Evolutionary conservation across 176 grass and related monocot species (phyloP).

Genomic region (Ensete glaucum): DNA sequence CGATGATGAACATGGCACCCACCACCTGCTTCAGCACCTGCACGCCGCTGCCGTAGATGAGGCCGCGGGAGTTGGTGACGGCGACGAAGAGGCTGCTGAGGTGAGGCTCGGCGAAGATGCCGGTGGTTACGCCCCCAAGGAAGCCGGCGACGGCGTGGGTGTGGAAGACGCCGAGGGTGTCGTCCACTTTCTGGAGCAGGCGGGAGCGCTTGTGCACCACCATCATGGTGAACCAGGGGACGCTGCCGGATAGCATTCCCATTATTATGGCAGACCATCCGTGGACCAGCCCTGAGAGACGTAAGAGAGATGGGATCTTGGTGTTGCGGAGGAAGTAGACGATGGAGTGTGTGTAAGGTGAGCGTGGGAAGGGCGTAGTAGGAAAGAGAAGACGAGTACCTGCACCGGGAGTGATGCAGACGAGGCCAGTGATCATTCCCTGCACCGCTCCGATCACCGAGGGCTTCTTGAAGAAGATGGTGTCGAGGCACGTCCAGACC

Average conservation of each 20-base stretch:
- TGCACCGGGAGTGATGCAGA: slow-evolving; percentile 84
- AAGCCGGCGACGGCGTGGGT: slow-evolving; percentile 89
- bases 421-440: slow-evolving; percentile 91
- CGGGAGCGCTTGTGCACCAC: slow-evolving; percentile 80
- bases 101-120: slow-evolving; percentile 71
- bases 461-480: slow-evolving; percentile 90
- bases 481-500: slow-evolving; percentile 85
- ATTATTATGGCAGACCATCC: slow-evolving; percentile 87
- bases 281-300: slow-evolving; percentile 56
- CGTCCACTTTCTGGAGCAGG: slow-evolving; percentile 68
- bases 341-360: neutral
- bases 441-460: slow-evolving; percentile 90
- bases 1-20: slow-evolving; percentile 63
- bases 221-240: slow-evolving; percentile 99
- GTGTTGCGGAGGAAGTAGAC: too few species aligned
- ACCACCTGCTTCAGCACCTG: slow-evolving; percentile 60
- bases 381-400: slow-evolving; percentile 23
- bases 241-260: slow-evolving; percentile 72
- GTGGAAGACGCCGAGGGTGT: slow-evolving; percentile 94
- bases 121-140: slow-evolving; percentile 62
- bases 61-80: slow-evolving; percentile 56
- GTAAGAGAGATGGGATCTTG: neutral
- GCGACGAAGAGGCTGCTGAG: slow-evolving; percentile 65
- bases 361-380: neutral
- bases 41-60: slow-evolving; percentile 57